Evolutionary conservation across 139 green algal genomes (phyloP).

Genomic region (Picochlorum sp.): DNA sequence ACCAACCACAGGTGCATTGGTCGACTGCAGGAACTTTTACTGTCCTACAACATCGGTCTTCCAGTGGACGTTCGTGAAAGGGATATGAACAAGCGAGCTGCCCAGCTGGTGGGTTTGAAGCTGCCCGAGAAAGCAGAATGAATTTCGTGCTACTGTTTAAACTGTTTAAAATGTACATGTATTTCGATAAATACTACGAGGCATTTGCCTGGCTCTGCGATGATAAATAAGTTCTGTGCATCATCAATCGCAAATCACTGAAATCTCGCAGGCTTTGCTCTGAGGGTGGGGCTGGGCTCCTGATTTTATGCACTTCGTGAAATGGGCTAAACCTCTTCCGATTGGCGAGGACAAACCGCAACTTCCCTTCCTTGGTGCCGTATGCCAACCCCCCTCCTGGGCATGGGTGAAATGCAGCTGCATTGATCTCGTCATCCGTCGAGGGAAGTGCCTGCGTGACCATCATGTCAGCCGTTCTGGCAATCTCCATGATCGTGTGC

Average conservation of each 20-base stretch:
- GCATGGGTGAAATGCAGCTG: conserved; percentile 70
- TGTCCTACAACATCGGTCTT: conserved; percentile 52
- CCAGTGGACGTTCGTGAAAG: conserved; percentile 27
- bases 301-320: background rate
- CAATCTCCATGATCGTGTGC: conserved; percentile 82
- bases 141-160: too few relatives aligned
- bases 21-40: conserved; percentile 33
- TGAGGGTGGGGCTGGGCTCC: background rate
- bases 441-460: conserved; percentile 70
- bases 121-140: conserved; percentile 16
- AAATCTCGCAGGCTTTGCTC: background rate
- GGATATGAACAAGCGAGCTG: conserved; percentile 24
- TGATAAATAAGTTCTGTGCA: too few relatives aligned
- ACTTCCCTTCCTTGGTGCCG: conserved; percentile 83
- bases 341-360: conserved; percentile 42
- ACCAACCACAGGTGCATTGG: too few relatives aligned
- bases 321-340: background rate
- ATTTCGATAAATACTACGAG: too few relatives aligned
- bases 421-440: conserved; percentile 86
- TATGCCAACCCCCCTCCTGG: conserved; percentile 79
- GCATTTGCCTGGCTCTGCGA: too few relatives aligned
- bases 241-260: background rate
- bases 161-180: too few relatives aligned
- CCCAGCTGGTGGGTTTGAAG: conserved; percentile 29
- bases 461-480: conserved; percentile 49